These are phyloP conservation scores for Penicillium maclennaniae DNA, from an alignment of 495 filamentous ascomycete species.

Conservation along the genomic window DNA sequence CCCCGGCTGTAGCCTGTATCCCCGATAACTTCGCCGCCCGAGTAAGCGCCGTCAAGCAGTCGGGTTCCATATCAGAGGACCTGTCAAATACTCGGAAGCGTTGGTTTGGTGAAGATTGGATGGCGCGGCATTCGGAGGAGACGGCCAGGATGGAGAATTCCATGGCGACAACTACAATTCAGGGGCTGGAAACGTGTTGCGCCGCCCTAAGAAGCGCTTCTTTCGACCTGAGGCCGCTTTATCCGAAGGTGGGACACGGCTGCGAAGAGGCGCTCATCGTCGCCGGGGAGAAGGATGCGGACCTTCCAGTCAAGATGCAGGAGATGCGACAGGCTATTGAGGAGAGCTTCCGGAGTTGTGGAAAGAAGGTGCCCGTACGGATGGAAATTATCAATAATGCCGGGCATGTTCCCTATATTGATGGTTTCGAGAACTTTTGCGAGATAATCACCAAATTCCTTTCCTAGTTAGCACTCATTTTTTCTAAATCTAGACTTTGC, in stretches of 20 bases:
- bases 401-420: constrained; percentile 7
- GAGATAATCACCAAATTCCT: constrained; percentile 2
- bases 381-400: constrained; percentile 2
- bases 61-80: constrained; percentile 16
- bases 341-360: constrained; percentile 1
- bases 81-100: constrained; percentile 23
- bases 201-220: constrained; percentile 21
- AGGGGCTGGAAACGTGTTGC: constrained; percentile 31
- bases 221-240: constrained; percentile 24
- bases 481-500: too few relatives aligned
- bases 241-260: constrained; percentile 9
- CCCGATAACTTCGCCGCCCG: constrained; percentile 22
- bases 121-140: constrained; percentile 25
- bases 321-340: constrained; percentile 19
- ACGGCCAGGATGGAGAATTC: constrained; percentile 16
- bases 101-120: constrained; percentile 30
- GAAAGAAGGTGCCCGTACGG: constrained; percentile 1
- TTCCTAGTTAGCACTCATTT: neutral
- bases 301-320: constrained; percentile 23
- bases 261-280: constrained; percentile 24
- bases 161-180: constrained; percentile 27
- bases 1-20: constrained; percentile 17
- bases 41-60: constrained; percentile 17
- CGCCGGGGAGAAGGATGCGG: constrained; percentile 29
- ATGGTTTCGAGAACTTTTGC: constrained; percentile 3